A percentile compares a stretch with the other conserved stretches of the same genome.
Conservation (phyloP, 768 basidiomycete genomes). For the Amanita jacksonii region DNA sequence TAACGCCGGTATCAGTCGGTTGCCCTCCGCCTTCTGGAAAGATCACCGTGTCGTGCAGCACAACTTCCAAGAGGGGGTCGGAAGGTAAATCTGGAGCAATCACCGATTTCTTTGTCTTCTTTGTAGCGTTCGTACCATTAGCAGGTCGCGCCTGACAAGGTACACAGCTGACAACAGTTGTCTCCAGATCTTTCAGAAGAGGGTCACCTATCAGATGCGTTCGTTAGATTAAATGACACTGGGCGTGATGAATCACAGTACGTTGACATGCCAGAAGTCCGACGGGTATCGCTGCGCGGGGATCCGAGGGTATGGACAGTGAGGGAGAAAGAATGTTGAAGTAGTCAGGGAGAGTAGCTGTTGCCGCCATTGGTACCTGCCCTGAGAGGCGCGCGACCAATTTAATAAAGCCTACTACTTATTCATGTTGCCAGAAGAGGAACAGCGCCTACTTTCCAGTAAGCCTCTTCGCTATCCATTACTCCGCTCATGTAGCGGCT, state of each 20-base stretch:
- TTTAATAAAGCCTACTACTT: no score
- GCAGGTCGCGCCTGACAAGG: constrained; percentile 34
- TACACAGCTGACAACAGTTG: constrained; percentile 42
- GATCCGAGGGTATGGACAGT: constrained; percentile 43
- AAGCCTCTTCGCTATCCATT: not conserved
- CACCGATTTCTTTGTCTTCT: constrained; percentile 50
- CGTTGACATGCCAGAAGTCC: constrained; percentile 77
- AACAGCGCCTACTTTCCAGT: not conserved
- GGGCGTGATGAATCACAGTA: constrained; percentile 17
- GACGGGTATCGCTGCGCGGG: constrained; percentile 49
- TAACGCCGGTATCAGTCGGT: constrained; percentile 59
- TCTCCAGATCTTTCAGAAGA: constrained; percentile 47
- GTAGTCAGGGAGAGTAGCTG: constrained; percentile 48
- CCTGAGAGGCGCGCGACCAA: no score
- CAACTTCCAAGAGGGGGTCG: constrained; percentile 49
- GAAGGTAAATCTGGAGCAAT: constrained; percentile 32
- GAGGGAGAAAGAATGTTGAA: constrained; percentile 56
- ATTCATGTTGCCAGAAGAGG: constrained; percentile 5
- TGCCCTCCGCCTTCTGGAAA: constrained; percentile 84
- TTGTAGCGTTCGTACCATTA: constrained; percentile 27
- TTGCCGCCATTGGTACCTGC: constrained; percentile 33
- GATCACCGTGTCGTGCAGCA: constrained; percentile 67
- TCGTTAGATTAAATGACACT: not conserved
- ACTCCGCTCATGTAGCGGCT: no score
- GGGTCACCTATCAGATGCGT: constrained; percentile 48